These are phyloP conservation scores for Kluyveromyces sp. DNA, from an alignment of 1,139 yeast species.

Conservation along the genomic window DNA sequence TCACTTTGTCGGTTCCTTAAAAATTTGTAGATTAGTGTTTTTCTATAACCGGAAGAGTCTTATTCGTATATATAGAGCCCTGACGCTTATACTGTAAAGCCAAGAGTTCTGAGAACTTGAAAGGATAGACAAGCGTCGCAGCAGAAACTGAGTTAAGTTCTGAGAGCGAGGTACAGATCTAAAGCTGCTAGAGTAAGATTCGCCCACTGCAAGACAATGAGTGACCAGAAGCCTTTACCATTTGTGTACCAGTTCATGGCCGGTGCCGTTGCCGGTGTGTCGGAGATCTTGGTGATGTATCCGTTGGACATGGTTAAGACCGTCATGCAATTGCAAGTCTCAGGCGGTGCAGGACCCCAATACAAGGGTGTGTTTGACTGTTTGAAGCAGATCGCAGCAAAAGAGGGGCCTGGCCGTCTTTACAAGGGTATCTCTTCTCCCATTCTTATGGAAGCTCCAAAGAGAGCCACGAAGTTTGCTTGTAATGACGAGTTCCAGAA, in stretches of 20 bases:
- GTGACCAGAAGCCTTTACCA: slow-evolving; percentile 49
- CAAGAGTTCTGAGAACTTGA: background rate
- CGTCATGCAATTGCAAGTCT: slow-evolving; percentile 84
- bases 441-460: slow-evolving; percentile 98
- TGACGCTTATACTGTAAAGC: too few relatives aligned
- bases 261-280: slow-evolving; percentile 97
- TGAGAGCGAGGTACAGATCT: too few relatives aligned
- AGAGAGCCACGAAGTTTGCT: slow-evolving; percentile 95
- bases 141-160: too few relatives aligned
- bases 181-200: too few relatives aligned
- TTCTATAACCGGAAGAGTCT: too few relatives aligned
- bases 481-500: slow-evolving; percentile 97
- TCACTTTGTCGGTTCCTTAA: too few relatives aligned
- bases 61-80: too few relatives aligned
- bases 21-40: too few relatives aligned
- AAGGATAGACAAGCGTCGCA: too few relatives aligned
- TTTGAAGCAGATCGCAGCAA: slow-evolving; percentile 69
- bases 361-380: slow-evolving; percentile 84
- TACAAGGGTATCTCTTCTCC: slow-evolving; percentile 96
- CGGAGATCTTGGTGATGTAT: slow-evolving; percentile 95
- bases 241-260: slow-evolving; percentile 85
- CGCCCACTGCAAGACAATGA: slow-evolving; percentile 4
- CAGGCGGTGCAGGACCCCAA: slow-evolving; percentile 37
- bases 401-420: slow-evolving; percentile 77
- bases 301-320: slow-evolving; percentile 98